These are phyloP conservation scores for Casaregolazyma lundiana DNA, from an alignment of 1,139 yeast genomes.

Conservation along the genomic window DNA sequence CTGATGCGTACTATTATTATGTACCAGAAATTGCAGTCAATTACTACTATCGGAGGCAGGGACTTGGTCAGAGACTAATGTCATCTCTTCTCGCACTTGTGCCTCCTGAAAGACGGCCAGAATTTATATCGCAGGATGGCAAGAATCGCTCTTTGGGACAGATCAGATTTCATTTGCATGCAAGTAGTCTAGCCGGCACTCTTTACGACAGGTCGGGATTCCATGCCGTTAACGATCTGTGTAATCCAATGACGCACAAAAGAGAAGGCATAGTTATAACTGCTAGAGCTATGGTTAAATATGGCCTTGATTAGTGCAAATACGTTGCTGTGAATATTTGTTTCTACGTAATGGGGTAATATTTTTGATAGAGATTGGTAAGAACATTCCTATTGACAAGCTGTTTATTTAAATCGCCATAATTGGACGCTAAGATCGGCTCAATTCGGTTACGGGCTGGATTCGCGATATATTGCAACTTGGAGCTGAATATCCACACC, in stretches of 20 bases:
- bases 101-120: background rate
- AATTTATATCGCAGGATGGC: conserved; percentile 6
- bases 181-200: background rate
- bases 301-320: background rate
- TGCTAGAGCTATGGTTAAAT: background rate
- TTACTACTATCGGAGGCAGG: conserved; percentile 3
- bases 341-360: background rate
- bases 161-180: conserved; percentile 1
- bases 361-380: background rate
- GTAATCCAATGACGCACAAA: background rate
- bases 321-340: no score
- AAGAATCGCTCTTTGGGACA: conserved; percentile 1
- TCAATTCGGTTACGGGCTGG: no score
- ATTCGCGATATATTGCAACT: no score
- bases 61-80: conserved; percentile 1
- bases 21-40: conserved; percentile 3
- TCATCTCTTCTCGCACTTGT: background rate
- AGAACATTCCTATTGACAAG: no score
- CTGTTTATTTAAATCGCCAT: no score
- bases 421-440: no score
- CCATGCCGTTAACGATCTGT: background rate
- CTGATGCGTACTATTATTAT: background rate
- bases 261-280: background rate
- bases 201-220: conserved; percentile 2
- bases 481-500: no score